Evolutionary conservation across 2,329 filamentous ascomycete species (phyloP).

Genomic region (Podosphaera aphanis): DNA sequence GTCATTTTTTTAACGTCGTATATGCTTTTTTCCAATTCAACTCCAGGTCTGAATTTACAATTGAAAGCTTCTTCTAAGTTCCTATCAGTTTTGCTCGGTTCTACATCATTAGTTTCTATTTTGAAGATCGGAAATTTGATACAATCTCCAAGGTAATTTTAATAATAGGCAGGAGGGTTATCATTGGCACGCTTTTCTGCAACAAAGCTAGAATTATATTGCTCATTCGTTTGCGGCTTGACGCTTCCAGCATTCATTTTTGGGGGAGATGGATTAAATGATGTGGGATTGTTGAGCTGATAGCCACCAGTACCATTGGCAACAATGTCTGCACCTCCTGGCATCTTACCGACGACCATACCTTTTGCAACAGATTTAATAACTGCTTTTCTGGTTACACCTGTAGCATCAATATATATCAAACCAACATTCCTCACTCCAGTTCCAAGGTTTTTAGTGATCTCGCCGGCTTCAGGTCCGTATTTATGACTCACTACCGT

Average conservation of each 20-base stretch:
- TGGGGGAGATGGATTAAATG: background rate
- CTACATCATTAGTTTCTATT: background rate
- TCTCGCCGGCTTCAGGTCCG: slow-evolving; percentile 59
- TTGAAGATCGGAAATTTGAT: background rate
- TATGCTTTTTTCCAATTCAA: background rate
- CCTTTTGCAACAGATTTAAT: slow-evolving; percentile 91
- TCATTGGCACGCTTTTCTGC: background rate
- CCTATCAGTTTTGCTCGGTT: too few relatives aligned
- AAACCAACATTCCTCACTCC: slow-evolving; percentile 91
- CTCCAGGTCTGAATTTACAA: background rate
- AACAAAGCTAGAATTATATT: background rate
- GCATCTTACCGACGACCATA: slow-evolving; percentile 71
- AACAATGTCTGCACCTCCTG: slow-evolving; percentile 48
- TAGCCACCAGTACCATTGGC: slow-evolving; percentile 32
- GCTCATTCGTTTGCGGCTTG: background rate
- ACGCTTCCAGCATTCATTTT: background rate
- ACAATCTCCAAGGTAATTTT: background rate
- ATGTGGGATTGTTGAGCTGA: background rate
- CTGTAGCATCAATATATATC: slow-evolving; percentile 90
- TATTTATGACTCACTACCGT: slow-evolving; percentile 78
- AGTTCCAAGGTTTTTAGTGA: slow-evolving; percentile 53
- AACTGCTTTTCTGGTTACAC: slow-evolving; percentile 70
- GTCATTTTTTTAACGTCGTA: background rate
- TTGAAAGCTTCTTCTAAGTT: background rate
- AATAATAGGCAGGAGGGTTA: background rate